These are phyloP conservation scores for Beauveria pseudobassiana DNA, from an alignment of 2,329 filamentous ascomycete species.

Conservation along the genomic window DNA sequence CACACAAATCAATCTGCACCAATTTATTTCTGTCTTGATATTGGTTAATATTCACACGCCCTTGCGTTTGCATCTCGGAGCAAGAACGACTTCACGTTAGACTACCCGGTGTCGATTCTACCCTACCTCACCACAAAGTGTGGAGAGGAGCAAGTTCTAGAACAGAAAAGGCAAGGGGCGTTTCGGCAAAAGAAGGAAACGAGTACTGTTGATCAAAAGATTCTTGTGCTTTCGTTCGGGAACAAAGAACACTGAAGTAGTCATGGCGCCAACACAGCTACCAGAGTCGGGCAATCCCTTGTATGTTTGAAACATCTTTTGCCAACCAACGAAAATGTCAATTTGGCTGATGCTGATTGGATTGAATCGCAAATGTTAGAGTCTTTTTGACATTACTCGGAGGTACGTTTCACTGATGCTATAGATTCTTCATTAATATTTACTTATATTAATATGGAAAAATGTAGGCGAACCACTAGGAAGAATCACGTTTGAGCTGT, in stretches of 20 bases:
- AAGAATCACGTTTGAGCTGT: slow-evolving; percentile 84
- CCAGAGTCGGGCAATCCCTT: slow-evolving; percentile 40
- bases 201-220: too few species aligned
- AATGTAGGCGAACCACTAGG: slow-evolving; percentile 71
- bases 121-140: too few species aligned
- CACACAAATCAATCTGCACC: background rate
- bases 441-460: background rate
- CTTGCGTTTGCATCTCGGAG: too few species aligned
- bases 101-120: too few species aligned
- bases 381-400: slow-evolving; percentile 78
- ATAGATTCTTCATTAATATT: too few species aligned
- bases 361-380: background rate
- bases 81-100: too few species aligned
- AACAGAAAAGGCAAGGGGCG: too few species aligned
- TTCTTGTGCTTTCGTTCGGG: background rate
- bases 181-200: background rate
- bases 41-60: too few species aligned
- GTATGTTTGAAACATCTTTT: slow-evolving; percentile 25
- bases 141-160: too few species aligned
- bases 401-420: slow-evolving; percentile 41
- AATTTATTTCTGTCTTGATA: too few species aligned
- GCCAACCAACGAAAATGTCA: background rate
- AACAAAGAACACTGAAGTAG: background rate
- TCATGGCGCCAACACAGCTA: slow-evolving; percentile 38
- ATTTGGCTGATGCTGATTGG: background rate